Conservation (phyloP, 371 early-diverging fungal genomes). For the Mortierella sp. region DNA sequence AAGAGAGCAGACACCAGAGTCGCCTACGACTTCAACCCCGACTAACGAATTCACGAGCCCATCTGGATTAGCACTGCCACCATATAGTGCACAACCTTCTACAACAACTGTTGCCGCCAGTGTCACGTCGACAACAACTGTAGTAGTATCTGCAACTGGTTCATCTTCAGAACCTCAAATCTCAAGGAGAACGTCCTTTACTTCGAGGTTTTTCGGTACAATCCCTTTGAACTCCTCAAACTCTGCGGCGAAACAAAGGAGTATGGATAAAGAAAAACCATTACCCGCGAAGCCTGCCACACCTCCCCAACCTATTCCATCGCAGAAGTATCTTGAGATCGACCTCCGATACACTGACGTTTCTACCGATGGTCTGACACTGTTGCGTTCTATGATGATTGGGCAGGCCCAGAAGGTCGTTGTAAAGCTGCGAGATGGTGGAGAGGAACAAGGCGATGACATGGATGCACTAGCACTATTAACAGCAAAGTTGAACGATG, state of each 20-base stretch:
- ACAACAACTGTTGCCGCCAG: background rate
- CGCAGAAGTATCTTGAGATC: constrained; percentile 46
- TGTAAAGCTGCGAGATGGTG: constrained; percentile 31
- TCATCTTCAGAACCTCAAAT: background rate
- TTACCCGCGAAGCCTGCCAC: background rate
- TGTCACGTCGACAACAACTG: background rate
- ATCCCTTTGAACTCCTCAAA: background rate
- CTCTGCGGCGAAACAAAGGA: background rate
- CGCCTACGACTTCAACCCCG: background rate
- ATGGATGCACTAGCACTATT: constrained; percentile 7
- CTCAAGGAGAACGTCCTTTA: constrained; percentile 5
- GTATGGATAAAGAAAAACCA: background rate
- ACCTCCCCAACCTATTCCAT: background rate
- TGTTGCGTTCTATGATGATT: background rate
- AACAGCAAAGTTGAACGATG: constrained; percentile 1
- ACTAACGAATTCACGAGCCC: background rate
- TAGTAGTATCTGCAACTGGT: background rate
- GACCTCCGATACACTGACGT: constrained; percentile 54
- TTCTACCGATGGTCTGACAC: constrained; percentile 24
- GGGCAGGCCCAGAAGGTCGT: constrained; percentile 40
- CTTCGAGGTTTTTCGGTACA: constrained; percentile 15
- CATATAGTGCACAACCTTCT: constrained; percentile 2
- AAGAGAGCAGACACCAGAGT: constrained; percentile 16
- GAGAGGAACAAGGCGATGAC: constrained; percentile 3
- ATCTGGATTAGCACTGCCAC: background rate